phyloP scores from a whole-genome alignment of 83 land plant species.

The Isoetes engelmannii region DNA sequence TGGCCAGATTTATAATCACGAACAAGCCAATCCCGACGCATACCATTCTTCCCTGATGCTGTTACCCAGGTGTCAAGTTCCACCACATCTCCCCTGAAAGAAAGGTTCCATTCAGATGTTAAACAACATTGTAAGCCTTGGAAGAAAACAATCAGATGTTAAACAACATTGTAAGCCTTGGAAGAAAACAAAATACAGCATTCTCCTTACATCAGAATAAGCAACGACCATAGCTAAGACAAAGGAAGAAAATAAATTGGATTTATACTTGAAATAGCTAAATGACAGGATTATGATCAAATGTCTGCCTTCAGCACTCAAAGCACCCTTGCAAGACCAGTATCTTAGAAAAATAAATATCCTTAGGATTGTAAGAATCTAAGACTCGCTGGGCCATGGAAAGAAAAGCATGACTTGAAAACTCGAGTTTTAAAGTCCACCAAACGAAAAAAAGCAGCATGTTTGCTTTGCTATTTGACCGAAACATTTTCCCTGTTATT shows the following conservation, averaged over 20 bases:
- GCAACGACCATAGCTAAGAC: background rate
- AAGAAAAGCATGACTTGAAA: too few relatives aligned
- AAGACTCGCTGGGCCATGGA: too few relatives aligned
- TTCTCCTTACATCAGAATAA: background rate
- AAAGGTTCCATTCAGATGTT: constrained; percentile 7
- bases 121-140: background rate
- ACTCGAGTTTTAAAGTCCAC: too few relatives aligned
- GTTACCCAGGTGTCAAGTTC: constrained; percentile 83
- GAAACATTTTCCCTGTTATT: background rate
- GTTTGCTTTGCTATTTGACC: background rate
- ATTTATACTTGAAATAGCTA: too few relatives aligned
- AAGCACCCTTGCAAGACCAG: too few relatives aligned
- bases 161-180: background rate
- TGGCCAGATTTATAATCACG: constrained; percentile 43
- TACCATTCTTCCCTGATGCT: constrained; percentile 68
- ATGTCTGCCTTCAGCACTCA: too few relatives aligned
- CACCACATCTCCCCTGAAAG: constrained; percentile 71
- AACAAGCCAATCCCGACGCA: constrained; percentile 79
- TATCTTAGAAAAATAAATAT: too few relatives aligned
- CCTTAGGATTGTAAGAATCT: too few relatives aligned
- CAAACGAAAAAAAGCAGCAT: background rate
- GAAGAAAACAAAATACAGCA: background rate
- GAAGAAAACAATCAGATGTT: constrained; percentile 2
- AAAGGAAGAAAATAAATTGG: background rate
- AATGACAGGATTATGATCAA: too few relatives aligned